Evolutionary conservation across 2,329 filamentous ascomycete species (phyloP), one percentile per base, ranked within the genome.

Genomic region (Epichloe baconii): DNA sequence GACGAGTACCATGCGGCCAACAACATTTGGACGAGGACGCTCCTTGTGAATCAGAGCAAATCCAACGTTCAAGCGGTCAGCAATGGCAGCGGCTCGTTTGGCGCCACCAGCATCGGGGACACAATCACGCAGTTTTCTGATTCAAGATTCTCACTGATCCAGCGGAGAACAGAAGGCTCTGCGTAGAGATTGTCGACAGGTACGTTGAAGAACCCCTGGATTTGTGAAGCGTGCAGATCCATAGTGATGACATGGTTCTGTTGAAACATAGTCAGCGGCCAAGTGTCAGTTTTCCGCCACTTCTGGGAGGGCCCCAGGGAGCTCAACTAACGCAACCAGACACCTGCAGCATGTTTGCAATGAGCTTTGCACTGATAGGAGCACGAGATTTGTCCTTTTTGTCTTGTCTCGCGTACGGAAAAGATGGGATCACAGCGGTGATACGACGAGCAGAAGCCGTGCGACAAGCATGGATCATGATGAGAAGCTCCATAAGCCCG

Each of bases 1-100:
- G 48, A 97, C 91, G n/a, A 98, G 83, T 1, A 72, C 87, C 88
- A 95, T 95, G 61, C 88, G 84, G 10, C 86, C 88, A 54, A 95
- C 89, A 64, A 94, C 89, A 62, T 95, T 94, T 53, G 74, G 73
- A 5, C 88, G 82, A 5, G 89, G 86, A 52, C 90, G 86, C 71
- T 96, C 91, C 73, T 97, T 96, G 78, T 96, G 90, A 59, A 97
- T 97, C 50, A 97, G 80, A 8, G 91, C 91, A 67, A 97, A 96
- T 54, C 83, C 85, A 46, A 90, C 81, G 64, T 95, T 89, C 54
- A 97, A 79, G 47, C 88, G 85, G 68, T 96, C 91, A 52, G 91
- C 91, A 57, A 97, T 95, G 12, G 86, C 88, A 8, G 91, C 95
- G 41, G 90, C 91, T 68, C 88, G 82, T 73, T 96, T 97, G 48